A percentile compares a stretch with the other conserved stretches of the same genome.
Conservation (phyloP, 2,329 filamentous ascomycete genomes). For the Phyllosticta citrichinensis region DNA sequence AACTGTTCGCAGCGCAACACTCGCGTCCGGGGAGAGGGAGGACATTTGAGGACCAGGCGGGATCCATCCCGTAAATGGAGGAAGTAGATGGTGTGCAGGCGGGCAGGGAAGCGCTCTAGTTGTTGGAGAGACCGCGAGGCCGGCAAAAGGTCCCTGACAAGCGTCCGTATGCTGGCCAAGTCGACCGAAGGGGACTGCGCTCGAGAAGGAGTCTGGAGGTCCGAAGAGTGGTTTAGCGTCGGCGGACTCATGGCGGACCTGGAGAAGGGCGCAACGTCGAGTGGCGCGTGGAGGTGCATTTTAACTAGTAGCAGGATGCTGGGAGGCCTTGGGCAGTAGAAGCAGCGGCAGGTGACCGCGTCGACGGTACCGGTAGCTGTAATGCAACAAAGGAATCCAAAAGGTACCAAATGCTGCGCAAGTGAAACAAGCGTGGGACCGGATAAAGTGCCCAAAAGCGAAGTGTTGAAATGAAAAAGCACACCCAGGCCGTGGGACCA, state of each 20-base stretch:
- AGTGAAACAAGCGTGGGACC: not conserved
- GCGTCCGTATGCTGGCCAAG: constrained; percentile 25
- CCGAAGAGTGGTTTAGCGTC: constrained; percentile 9
- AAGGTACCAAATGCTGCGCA: not conserved
- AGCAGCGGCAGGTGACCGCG: not conserved
- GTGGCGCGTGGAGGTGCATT: constrained; percentile 27
- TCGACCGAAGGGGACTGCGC: constrained; percentile 13
- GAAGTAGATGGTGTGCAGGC: constrained; percentile 33
- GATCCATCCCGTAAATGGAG: constrained; percentile 29
- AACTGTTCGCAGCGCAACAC: constrained; percentile 35
- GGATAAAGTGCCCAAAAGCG: not conserved
- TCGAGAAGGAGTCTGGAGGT: not conserved
- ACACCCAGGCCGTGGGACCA: not conserved
- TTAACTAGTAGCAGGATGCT: constrained; percentile 13
- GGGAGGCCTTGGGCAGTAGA: not conserved
- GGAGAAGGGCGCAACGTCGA: constrained; percentile 22
- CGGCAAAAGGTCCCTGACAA: constrained; percentile 22
- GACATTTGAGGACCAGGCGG: constrained; percentile 32
- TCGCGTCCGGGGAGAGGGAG: constrained; percentile 27
- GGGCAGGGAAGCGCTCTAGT: constrained; percentile 24
- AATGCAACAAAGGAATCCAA: not conserved
- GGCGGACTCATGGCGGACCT: constrained; percentile 24
- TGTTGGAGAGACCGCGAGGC: constrained; percentile 24
- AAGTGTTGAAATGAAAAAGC: not conserved
- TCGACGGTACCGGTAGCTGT: not conserved